phyloP scores from a whole-genome alignment of 768 basidiomycete genomes.

The Amanita rimosa region DNA sequence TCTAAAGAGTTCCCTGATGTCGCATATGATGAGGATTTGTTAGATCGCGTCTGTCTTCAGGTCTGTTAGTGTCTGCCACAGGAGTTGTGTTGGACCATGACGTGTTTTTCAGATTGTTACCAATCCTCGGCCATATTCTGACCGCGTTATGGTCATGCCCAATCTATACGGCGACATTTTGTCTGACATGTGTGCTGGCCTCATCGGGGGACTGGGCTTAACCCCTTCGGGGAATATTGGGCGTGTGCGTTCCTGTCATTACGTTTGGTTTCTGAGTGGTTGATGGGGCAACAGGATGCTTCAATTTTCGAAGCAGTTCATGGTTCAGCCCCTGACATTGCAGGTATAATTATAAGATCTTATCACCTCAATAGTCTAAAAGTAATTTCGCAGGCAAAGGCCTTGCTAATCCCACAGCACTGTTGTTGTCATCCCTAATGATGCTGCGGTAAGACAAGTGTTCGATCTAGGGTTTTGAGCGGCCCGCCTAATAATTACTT shows the following conservation, averaged over 20 bases:
- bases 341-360: slow-evolving; percentile 37
- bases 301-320: slow-evolving; percentile 99
- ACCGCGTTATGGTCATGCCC: slow-evolving; percentile 99
- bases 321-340: slow-evolving; percentile 99
- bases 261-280: background rate
- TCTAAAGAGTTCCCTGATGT: slow-evolving; percentile 93
- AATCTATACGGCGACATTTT: slow-evolving; percentile 95
- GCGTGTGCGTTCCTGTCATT: slow-evolving; percentile 38
- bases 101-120: slow-evolving; percentile 55
- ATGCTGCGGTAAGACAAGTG: slow-evolving; percentile 70
- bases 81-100: background rate
- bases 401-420: slow-evolving; percentile 98
- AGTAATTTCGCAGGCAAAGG: slow-evolving; percentile 53
- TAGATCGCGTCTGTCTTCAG: slow-evolving; percentile 93
- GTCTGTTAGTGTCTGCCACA: slow-evolving; percentile 24
- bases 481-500: slow-evolving; percentile 9
- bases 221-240: slow-evolving; percentile 98
- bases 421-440: slow-evolving; percentile 92
- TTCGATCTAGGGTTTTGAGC: slow-evolving; percentile 8
- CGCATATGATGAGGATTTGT: slow-evolving; percentile 90
- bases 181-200: slow-evolving; percentile 96
- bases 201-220: slow-evolving; percentile 95
- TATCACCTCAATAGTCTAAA: background rate
- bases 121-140: slow-evolving; percentile 87
- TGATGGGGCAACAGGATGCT: slow-evolving; percentile 57